Percentiles rank a stretch among this genome's conserved stretches.
Evolutionary conservation across 1,139 yeast genomes (phyloP).

Genomic region (Zygosaccharomyces sapae): DNA sequence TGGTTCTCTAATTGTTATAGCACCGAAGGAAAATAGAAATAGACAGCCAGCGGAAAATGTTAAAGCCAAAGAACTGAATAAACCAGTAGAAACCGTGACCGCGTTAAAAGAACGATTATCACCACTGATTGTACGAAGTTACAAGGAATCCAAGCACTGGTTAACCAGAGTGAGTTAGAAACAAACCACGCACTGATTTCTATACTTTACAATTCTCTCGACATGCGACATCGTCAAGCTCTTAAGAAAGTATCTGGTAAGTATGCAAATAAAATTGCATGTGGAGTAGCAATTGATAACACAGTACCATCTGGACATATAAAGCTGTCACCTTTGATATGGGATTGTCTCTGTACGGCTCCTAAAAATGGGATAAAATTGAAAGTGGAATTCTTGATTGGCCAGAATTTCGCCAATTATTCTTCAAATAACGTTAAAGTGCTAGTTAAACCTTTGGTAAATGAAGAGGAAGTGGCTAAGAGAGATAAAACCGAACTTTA

Average conservation of each 20-base stretch:
- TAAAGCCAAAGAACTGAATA: constrained; percentile 7
- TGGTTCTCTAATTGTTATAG: constrained; percentile 74
- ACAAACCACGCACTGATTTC: constrained; percentile 51
- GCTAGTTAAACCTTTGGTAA: constrained; percentile 5
- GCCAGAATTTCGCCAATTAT: not conserved
- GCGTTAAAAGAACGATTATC: not conserved
- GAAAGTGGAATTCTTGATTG: constrained; percentile 18
- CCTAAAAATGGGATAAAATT: constrained; percentile 22
- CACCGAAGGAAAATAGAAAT: constrained; percentile 61
- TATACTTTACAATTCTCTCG: constrained; percentile 52
- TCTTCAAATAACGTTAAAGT: constrained; percentile 2
- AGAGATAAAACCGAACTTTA: not conserved
- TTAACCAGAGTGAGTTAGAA: constrained; percentile 14
- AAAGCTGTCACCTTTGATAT: constrained; percentile 53
- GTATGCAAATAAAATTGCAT: constrained; percentile 7
- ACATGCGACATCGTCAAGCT: constrained; percentile 10
- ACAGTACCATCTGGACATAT: constrained; percentile 45
- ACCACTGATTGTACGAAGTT: not conserved
- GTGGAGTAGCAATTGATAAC: constrained; percentile 23
- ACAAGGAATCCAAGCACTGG: not conserved
- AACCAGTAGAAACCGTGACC: not conserved
- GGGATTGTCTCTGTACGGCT: constrained; percentile 52
- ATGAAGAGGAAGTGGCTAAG: constrained; percentile 6
- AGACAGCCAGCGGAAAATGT: constrained; percentile 18
- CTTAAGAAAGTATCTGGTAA: constrained; percentile 16